phyloP scores from a whole-genome alignment of 1,284 basidiomycete genomes.

The Ustilago loliicola region DNA sequence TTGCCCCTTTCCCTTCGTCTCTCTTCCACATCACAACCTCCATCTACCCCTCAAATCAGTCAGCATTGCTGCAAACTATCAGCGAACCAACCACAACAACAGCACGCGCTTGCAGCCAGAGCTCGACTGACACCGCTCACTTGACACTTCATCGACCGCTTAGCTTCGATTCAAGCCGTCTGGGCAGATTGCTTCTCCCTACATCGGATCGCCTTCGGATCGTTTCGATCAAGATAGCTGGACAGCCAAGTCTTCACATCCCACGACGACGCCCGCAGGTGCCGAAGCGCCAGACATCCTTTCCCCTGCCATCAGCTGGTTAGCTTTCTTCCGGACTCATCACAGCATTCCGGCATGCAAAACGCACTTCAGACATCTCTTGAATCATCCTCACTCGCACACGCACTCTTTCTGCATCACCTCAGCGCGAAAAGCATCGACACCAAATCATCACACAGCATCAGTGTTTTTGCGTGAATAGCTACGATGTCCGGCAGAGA shows the following conservation, averaged over 20 bases:
- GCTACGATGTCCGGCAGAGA: conserved; percentile 35
- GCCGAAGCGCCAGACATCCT: neutral
- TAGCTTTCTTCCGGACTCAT: neutral
- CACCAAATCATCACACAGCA: neutral
- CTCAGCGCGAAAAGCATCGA: neutral
- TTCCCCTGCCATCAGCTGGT: neutral
- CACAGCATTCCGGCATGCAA: neutral
- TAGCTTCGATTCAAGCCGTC: no score
- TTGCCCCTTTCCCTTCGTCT: neutral
- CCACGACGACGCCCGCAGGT: no score
- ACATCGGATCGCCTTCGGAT: no score
- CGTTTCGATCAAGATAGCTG: no score
- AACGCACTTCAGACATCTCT: neutral
- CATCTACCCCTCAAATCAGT: no score
- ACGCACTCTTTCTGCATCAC: neutral
- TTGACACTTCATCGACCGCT: no score
- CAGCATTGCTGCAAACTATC: no score
- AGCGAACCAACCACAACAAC: no score
- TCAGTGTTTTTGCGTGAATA: neutral
- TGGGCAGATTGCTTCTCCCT: no score
- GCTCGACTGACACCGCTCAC: no score
- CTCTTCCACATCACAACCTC: neutral
- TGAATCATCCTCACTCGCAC: neutral
- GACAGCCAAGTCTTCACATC: no score
- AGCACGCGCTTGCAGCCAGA: no score